Conservation (phyloP, 768 basidiomycete species). For the Podaxis sp. region DNA sequence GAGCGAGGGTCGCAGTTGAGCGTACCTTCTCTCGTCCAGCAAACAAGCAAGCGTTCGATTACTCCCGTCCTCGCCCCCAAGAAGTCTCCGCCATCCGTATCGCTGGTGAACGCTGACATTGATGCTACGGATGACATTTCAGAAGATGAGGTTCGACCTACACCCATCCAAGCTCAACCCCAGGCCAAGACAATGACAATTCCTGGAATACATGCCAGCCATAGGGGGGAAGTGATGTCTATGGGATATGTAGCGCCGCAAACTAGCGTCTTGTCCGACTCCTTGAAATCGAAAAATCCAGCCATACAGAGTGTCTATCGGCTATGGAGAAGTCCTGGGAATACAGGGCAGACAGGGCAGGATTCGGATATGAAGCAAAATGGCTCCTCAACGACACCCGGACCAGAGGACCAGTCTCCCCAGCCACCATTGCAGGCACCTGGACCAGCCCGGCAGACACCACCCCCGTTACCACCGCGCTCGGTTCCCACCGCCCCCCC, state of each 20-base stretch:
- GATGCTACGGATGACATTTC: constrained; percentile 24
- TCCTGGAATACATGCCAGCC: constrained; percentile 81
- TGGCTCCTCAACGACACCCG: not conserved
- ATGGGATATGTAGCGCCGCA: constrained; percentile 68
- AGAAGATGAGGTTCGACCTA: constrained; percentile 22
- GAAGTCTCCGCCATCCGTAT: constrained; percentile 31
- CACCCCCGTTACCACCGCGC: constrained; percentile 49
- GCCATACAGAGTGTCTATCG: constrained; percentile 69
- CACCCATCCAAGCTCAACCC: constrained; percentile 72
- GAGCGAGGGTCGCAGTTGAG: not conserved
- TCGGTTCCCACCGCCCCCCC: constrained; percentile 15
- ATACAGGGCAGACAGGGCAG: constrained; percentile 16
- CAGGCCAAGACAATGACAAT: constrained; percentile 81
- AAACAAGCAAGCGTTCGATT: constrained; percentile 1
- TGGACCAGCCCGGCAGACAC: constrained; percentile 15
- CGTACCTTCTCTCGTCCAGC: constrained; percentile 16
- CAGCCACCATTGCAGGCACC: constrained; percentile 10
- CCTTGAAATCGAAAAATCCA: constrained; percentile 39
- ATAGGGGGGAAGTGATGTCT: constrained; percentile 82
- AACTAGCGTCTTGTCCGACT: constrained; percentile 23
- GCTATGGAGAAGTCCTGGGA: constrained; percentile 60
- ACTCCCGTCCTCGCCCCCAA: constrained; percentile 21
- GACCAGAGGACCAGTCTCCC: not conserved
- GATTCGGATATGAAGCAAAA: constrained; percentile 12
- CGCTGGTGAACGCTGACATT: constrained; percentile 28